phyloP scores from a whole-genome alignment of 2,329 filamentous ascomycete species.

The Sporothrix mexicana region DNA sequence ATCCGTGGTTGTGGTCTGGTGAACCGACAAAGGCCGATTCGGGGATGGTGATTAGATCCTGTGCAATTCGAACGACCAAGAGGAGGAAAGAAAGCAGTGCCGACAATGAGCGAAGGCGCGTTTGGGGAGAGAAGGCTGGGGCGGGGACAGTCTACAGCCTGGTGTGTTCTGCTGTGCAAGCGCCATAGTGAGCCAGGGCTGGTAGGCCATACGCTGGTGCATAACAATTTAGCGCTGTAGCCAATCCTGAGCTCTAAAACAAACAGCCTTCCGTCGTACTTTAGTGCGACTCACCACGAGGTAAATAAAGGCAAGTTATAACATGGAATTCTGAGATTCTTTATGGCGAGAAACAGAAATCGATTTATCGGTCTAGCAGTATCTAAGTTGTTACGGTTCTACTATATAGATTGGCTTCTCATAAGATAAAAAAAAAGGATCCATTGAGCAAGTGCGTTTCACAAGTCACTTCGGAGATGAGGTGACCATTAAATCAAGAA shows the following conservation, averaged over 20 bases:
- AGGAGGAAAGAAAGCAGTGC: conserved; percentile 31
- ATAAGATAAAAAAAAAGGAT: background rate
- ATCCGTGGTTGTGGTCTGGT: conserved; percentile 11
- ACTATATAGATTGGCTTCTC: background rate
- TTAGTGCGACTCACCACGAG: background rate
- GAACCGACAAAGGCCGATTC: conserved; percentile 33
- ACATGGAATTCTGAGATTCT: background rate
- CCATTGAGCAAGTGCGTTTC: too few species aligned
- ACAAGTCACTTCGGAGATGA: background rate
- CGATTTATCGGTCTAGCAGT: background rate
- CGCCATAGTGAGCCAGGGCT: background rate
- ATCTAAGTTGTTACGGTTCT: background rate
- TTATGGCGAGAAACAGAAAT: background rate
- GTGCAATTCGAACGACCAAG: conserved; percentile 17
- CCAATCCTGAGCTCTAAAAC: conserved; percentile 5
- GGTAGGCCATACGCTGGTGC: background rate
- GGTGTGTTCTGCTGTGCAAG: background rate
- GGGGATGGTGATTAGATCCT: conserved; percentile 29
- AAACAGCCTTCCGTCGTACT: background rate
- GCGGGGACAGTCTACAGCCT: conserved; percentile 12
- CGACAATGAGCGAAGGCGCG: background rate
- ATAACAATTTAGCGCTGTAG: background rate
- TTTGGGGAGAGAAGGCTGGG: conserved; percentile 26
- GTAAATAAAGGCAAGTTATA: background rate
- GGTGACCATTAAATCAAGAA: too few species aligned